Conservation (phyloP, 2,329 filamentous ascomycete genomes). For the Aspergillus brunneoviolaceus region DNA sequence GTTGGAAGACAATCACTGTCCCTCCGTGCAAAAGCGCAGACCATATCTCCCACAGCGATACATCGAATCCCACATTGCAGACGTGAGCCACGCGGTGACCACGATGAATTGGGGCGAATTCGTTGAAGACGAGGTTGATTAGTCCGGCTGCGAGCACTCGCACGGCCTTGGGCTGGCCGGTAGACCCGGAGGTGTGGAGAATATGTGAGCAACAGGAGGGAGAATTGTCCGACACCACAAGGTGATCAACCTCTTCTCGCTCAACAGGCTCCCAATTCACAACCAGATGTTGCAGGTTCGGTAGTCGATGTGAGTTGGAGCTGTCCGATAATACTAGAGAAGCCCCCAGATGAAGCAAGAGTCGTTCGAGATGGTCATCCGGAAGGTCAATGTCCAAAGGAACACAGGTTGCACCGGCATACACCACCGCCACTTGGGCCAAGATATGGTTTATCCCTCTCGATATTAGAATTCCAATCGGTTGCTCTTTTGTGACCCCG, state of each 20-base stretch:
- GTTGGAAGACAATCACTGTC: constrained; percentile 6
- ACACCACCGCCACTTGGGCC: constrained; percentile 25
- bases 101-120: background rate
- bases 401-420: constrained; percentile 23
- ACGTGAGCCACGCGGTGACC: constrained; percentile 6
- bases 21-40: constrained; percentile 9
- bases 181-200: constrained; percentile 25
- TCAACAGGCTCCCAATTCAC: background rate
- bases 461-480: constrained; percentile 21
- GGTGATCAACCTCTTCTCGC: background rate
- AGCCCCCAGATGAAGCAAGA: constrained; percentile 12
- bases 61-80: constrained; percentile 13
- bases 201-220: constrained; percentile 12
- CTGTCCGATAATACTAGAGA: constrained; percentile 13
- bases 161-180: constrained; percentile 22
- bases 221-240: background rate
- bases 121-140: background rate
- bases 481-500: background rate
- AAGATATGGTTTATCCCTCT: constrained; percentile 20
- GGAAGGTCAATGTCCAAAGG: constrained; percentile 23
- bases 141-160: background rate
- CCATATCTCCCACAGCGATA: constrained; percentile 11
- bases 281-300: background rate
- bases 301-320: constrained; percentile 1
- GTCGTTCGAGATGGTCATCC: constrained; percentile 18